Percentiles rank a stretch among this genome's conserved stretches.
Conservation (phyloP, 2,329 filamentous ascomycete species). For the Aspergillus eucalypticola region DNA sequence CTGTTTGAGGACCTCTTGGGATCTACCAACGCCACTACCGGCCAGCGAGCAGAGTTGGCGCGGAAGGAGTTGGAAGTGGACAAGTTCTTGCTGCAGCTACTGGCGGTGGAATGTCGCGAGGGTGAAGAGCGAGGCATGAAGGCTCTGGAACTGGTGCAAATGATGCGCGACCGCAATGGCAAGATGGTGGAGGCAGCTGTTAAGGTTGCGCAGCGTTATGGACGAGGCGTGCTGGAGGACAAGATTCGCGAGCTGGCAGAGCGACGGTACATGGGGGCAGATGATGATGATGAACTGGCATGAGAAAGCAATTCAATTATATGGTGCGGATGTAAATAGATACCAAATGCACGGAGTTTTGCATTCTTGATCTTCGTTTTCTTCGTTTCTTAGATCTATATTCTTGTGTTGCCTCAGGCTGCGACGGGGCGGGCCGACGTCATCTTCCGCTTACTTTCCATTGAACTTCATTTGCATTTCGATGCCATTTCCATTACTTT, state of each 20-base stretch:
- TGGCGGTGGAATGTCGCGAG: conserved; percentile 86
- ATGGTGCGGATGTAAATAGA: not conserved
- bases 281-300: conserved; percentile 53
- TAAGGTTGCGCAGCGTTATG: conserved; percentile 86
- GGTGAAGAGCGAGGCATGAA: conserved; percentile 94
- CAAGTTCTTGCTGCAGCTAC: conserved; percentile 83
- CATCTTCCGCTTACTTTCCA: conserved; percentile 3
- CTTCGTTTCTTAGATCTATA: not conserved
- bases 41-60: conserved; percentile 67
- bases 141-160: conserved; percentile 81
- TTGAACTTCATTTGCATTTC: not conserved
- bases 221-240: conserved; percentile 73
- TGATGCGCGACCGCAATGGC: conserved; percentile 82
- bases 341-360: not conserved
- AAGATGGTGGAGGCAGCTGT: conserved; percentile 89
- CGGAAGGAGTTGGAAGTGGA: conserved; percentile 81
- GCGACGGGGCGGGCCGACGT: conserved; percentile 5
- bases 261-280: conserved; percentile 61
- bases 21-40: conserved; percentile 63
- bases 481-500: not conserved
- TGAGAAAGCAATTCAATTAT: conserved; percentile 16
- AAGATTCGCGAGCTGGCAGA: conserved; percentile 90
- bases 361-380: too few relatives aligned
- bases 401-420: not conserved
- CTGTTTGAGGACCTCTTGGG: conserved; percentile 75